Evolutionary conservation across 108 stramenopile genomes (phyloP), one percentile per base, ranked within the genome.

Genomic region (Seminavis robusta): DNA sequence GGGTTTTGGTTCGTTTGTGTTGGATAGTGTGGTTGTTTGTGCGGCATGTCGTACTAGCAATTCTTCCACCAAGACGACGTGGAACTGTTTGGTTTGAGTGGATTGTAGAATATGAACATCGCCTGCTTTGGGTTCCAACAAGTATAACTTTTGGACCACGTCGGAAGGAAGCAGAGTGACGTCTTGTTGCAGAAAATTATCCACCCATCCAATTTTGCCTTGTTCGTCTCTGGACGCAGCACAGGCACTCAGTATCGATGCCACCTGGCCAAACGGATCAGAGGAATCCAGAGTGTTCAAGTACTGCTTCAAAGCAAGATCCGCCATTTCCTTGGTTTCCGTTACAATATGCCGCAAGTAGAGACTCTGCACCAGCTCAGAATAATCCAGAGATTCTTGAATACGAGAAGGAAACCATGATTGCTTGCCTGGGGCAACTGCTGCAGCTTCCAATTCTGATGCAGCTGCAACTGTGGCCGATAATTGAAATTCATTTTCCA

Each of bases 41-140:
- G 39, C 32, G 11, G 24, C n/a, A 40, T 61, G 67, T 40, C 44
- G 42, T 27, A 83, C 54, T 23, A 65, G 57, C 21, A 88, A 56
- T 63, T 89, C 87, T 56, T 84, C 81, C n/a, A 89, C 79, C 21
- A 76, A 72, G 34, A 85, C 51, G 19, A 89, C 24, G 56, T 89
- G 87, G 42, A 77, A 60, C 33, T 76, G 58, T 16, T 50, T 40
- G 13, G 59, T 62, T 26, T 33, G 36, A 5, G 24, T 41, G 6
- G 60, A 57, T 32, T 42, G 62, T 32, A 84, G 37, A 46, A 83
- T 67, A 16, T 80, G 52, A 4, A 89, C 69, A 64, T 89, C 87
- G 8, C 87, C 87, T 15, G 79, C 66, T 47, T 83, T 84, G 54
- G 81, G 83, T 48, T 73, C 65, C 8, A 54, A 42, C 28, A 46